Evolutionary conservation across 1,284 basidiomycete species (phyloP).

Genomic region (Cutaneotrichosporon sp.): DNA sequence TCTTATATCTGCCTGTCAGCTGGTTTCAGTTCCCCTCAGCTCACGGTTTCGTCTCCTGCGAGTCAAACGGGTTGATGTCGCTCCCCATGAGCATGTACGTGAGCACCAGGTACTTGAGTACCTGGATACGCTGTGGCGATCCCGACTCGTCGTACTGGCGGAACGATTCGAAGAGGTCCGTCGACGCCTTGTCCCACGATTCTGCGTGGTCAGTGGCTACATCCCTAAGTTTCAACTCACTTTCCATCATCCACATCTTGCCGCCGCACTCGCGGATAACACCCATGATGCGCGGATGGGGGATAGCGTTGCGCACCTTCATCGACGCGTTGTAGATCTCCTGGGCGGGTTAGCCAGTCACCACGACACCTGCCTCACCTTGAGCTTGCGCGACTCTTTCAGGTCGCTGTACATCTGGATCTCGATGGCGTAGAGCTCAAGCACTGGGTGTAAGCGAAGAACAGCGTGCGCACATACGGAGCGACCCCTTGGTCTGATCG

Average conservation of each 20-base stretch:
- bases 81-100: constrained; percentile 98
- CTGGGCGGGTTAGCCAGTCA: constrained; percentile 47
- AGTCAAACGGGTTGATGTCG: constrained; percentile 98
- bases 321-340: constrained; percentile 96
- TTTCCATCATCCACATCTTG: constrained; percentile 99
- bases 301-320: constrained; percentile 89
- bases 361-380: constrained; percentile 52
- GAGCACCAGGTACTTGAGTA: constrained; percentile 95
- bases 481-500: constrained; percentile 48
- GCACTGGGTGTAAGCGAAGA: constrained; percentile 49
- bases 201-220: constrained; percentile 51
- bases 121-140: constrained; percentile 91
- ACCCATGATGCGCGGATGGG: constrained; percentile 97
- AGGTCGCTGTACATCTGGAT: constrained; percentile 99
- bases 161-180: constrained; percentile 98
- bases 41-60: constrained; percentile 96
- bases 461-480: constrained; percentile 27
- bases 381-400: constrained; percentile 90
- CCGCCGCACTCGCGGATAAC: constrained; percentile 99
- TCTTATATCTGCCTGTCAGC: constrained; percentile 71
- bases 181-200: constrained; percentile 92
- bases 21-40: constrained; percentile 21
- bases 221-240: constrained; percentile 52
- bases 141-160: constrained; percentile 98
- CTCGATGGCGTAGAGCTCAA: constrained; percentile 98